Base-by-base conservation (phyloP, 768 basidiomycete species). In the Tubosaeta sp. region DNA sequence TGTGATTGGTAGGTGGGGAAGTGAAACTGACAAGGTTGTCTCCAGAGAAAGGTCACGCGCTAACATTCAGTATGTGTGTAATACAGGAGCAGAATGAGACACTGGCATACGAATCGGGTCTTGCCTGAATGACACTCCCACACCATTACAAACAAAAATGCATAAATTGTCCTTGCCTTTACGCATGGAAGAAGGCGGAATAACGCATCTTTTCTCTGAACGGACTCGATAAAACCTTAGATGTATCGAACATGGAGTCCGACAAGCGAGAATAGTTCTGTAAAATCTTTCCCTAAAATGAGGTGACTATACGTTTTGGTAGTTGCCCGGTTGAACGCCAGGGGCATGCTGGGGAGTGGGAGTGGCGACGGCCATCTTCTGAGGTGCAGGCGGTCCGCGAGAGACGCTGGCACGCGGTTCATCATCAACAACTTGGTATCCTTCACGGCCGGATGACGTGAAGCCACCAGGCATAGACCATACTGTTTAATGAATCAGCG, bases 391-490 rank as follows among this genome's bases (percentile, higher is more conserved):
- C 1, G 59, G 59, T 27, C 19, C 56, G 18, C 59, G 55, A 40
- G 54, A 48, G 48, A 21, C 50, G 27, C 58, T 30, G 27, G 36
- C 19, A 54, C 53, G 66, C 1, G 66, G 59, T 34, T 69, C 64
- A 56, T 83, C 80, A 32, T 81, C 83, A 11, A 86, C 75, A 35
- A 73, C 76, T 60, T 86, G 83, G 62, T 86, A 86, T 7, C 83
- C 81, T 46, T 79, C 79, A 35, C 78, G 72, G 21, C 60, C 54
- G 31, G 67, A 58, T 5, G 81, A 78, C 1, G 82, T 81, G 57
- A 86, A 83, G 1, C 83, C 83, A 13, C 85, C 86, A 4, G 86
- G 86, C 86, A 87, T 87, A 18, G 84, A 79, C 86, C 86, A 87
- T 14, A 87, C 86, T 87, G 51, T 25, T 44, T 29, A 14, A 10